Evolutionary conservation across 75 land plant genomes (phyloP).

Genomic region (Ceratopteris richardii): DNA sequence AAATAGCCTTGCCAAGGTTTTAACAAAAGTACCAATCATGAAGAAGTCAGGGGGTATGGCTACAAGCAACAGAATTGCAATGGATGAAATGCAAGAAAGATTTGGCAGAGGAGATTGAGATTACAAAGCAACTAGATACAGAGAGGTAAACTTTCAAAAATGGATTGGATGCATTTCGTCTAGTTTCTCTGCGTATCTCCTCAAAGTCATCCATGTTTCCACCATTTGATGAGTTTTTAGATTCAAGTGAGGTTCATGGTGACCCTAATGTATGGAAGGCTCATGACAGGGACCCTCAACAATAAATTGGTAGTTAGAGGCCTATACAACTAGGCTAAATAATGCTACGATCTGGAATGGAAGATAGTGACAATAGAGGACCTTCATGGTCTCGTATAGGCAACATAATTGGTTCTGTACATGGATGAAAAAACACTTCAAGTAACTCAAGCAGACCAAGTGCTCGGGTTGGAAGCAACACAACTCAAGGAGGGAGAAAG

Average conservation of each 20-base stretch:
- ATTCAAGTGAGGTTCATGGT: slow-evolving; percentile 40
- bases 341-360: slow-evolving; percentile 40
- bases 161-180: slow-evolving; percentile 33
- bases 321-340: slow-evolving; percentile 63
- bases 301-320: slow-evolving; percentile 57
- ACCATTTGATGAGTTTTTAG: slow-evolving; percentile 75
- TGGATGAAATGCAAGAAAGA: slow-evolving; percentile 92
- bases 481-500: slow-evolving; percentile 39
- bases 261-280: slow-evolving; percentile 99
- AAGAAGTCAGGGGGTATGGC: slow-evolving; percentile 42
- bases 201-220: slow-evolving; percentile 58
- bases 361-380: slow-evolving; percentile 30
- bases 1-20: slow-evolving; percentile 39
- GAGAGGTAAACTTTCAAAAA: slow-evolving; percentile 83
- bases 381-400: slow-evolving; percentile 54
- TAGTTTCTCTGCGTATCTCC: slow-evolving; percentile 52
- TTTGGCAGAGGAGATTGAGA: slow-evolving; percentile 72
- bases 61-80: slow-evolving; percentile 56
- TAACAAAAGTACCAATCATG: slow-evolving; percentile 43
- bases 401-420: slow-evolving; percentile 12
- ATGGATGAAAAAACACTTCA: slow-evolving; percentile 35
- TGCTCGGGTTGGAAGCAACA: slow-evolving; percentile 39
- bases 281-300: slow-evolving; percentile 53
- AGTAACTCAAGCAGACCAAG: slow-evolving; percentile 25
- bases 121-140: slow-evolving; percentile 85